Evolutionary conservation across 306 rosid species (phyloP).

Genomic region (Mimosa bimucronata): DNA sequence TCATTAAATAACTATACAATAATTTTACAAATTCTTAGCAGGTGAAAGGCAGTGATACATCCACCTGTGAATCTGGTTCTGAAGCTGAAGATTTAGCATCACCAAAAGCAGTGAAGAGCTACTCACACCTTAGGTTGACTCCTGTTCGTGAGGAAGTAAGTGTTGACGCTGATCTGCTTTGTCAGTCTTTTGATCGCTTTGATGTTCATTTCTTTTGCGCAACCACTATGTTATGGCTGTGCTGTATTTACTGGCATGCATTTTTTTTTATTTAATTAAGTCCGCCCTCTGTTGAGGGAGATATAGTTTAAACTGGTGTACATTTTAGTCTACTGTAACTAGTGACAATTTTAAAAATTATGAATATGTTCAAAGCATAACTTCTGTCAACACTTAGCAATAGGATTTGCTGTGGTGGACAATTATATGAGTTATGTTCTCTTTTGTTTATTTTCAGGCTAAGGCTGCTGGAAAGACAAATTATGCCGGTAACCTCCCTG

Average conservation of each 20-base stretch:
- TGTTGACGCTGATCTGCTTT: conserved; percentile 34
- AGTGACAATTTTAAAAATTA: conserved; percentile 18
- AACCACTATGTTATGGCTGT: neutral
- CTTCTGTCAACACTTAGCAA: conserved; percentile 10
- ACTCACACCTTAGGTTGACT: conserved; percentile 88
- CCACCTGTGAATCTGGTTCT: conserved; percentile 98
- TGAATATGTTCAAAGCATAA: conserved; percentile 21
- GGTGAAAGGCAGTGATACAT: conserved; percentile 95
- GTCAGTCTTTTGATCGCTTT: neutral
- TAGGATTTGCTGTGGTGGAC: neutral
- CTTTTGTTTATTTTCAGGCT: conserved; percentile 55
- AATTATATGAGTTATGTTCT: neutral
- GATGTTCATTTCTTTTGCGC: too few relatives aligned
- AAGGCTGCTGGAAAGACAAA: conserved; percentile 74
- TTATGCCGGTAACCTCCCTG: conserved; percentile 60
- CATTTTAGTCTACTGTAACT: conserved; percentile 7
- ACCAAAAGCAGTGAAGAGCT: conserved; percentile 83
- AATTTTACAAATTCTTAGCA: conserved; percentile 43
- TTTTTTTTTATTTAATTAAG: neutral
- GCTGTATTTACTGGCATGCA: neutral
- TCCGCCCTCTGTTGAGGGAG: neutral
- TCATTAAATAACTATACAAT: conserved; percentile 1
- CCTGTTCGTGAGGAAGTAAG: conserved; percentile 99
- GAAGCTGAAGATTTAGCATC: conserved; percentile 95
- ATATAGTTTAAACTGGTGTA: neutral